Evolutionary conservation across 495 filamentous ascomycete genomes (phyloP).

Genomic region (Parachaetomium inaequale): DNA sequence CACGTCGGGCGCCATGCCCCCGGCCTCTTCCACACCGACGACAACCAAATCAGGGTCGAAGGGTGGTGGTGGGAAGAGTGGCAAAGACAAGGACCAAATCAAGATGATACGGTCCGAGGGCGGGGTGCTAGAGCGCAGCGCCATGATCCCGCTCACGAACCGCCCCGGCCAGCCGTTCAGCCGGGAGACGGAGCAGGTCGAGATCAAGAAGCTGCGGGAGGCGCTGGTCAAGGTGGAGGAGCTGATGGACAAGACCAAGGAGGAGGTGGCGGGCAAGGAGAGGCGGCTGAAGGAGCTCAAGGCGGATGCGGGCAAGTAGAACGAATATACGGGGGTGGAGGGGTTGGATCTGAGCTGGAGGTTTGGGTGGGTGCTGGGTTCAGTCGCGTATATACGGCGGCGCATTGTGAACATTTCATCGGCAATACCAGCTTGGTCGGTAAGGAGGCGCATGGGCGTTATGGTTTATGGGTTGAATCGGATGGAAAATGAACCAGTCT

Average conservation of each 20-base stretch:
- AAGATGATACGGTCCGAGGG: conserved; percentile 36
- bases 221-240: conserved; percentile 67
- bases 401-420: not conserved
- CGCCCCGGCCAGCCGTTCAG: conserved; percentile 68
- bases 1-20: conserved; percentile 56
- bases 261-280: conserved; percentile 61
- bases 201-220: conserved; percentile 68
- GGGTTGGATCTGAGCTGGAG: not conserved
- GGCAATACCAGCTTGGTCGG: not conserved
- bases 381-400: not conserved
- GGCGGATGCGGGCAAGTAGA: conserved; percentile 26
- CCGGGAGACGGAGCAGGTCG: conserved; percentile 65
- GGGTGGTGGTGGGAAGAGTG: conserved; percentile 21
- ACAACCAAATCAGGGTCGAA: conserved; percentile 25
- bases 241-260: conserved; percentile 58
- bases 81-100: conserved; percentile 14
- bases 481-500: not conserved
- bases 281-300: conserved; percentile 45
- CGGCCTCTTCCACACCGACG: conserved; percentile 22
- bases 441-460: conserved; percentile 6
- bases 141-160: conserved; percentile 64
- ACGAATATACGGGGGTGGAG: not conserved
- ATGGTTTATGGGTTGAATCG: not conserved
- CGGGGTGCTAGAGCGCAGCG: conserved; percentile 57
- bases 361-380: not conserved